Percentiles rank a stretch among this genome's conserved stretches.
These are phyloP conservation scores for Baorangia bicolor DNA, from an alignment of 768 basidiomycete genomes.

Conservation along the genomic window DNA sequence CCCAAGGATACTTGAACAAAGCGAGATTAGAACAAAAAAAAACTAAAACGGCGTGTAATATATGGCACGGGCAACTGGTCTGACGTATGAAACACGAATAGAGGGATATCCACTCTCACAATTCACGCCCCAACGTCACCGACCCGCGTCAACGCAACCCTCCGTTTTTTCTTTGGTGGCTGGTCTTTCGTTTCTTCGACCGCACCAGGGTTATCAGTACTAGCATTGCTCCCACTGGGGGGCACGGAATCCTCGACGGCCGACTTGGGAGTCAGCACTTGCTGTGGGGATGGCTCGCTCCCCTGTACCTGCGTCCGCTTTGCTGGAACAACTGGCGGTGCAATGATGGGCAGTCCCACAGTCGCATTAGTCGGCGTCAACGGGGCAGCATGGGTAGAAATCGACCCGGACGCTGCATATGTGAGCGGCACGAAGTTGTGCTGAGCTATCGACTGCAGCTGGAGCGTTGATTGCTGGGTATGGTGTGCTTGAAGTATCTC, in stretches of 20 bases:
- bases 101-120: neutral
- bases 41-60: conserved; percentile 17
- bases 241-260: conserved; percentile 24
- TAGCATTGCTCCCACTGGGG: conserved; percentile 12
- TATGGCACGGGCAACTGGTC: conserved; percentile 5
- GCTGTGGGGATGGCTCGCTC: conserved; percentile 9
- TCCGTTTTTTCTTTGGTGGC: conserved; percentile 83
- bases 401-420: conserved; percentile 20
- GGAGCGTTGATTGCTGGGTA: conserved; percentile 88
- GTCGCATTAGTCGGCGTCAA: conserved; percentile 34
- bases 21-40: conserved; percentile 4
- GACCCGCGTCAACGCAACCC: conserved; percentile 72
- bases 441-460: conserved; percentile 88
- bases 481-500: conserved; percentile 87
- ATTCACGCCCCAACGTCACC: conserved; percentile 48
- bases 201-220: conserved; percentile 1
- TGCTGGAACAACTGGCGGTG: conserved; percentile 30
- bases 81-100: conserved; percentile 5
- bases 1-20: conserved; percentile 8
- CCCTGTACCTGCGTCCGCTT: conserved; percentile 39
- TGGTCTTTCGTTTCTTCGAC: conserved; percentile 36
- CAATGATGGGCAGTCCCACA: conserved; percentile 33
- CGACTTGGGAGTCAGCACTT: conserved; percentile 29
- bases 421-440: conserved; percentile 71
- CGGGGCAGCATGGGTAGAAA: conserved; percentile 16